Evolutionary conservation across 176 grass and related monocot genomes (phyloP).

Genomic region (Aegilops longissima): DNA sequence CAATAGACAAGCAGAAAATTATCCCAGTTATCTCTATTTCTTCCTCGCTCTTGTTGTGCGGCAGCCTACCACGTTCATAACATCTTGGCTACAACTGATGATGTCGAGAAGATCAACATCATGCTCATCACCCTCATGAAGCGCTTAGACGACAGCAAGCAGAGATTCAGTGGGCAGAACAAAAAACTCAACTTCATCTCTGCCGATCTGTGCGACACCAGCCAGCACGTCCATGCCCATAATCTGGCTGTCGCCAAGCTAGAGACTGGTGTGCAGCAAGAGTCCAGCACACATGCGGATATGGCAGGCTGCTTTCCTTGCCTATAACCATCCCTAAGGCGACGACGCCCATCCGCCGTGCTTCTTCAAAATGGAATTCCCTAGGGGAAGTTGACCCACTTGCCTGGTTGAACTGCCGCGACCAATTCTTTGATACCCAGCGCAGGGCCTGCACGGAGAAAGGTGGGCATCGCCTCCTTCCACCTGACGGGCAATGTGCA

Average conservation of each 20-base stretch:
- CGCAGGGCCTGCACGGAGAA: background rate
- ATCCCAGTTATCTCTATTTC: no score
- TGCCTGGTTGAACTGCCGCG: no score
- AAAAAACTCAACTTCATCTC: background rate
- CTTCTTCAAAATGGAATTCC: background rate
- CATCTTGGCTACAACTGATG: background rate
- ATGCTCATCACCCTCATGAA: background rate
- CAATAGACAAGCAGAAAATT: no score
- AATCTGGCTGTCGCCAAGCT: background rate
- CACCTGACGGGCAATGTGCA: no score
- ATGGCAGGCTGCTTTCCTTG: background rate
- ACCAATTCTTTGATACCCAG: no score
- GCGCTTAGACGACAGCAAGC: background rate
- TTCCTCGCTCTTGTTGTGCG: no score
- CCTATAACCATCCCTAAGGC: background rate
- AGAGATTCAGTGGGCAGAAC: background rate
- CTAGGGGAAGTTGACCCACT: no score
- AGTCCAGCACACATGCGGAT: background rate
- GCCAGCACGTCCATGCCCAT: background rate
- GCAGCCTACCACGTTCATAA: background rate
- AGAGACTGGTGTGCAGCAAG: background rate
- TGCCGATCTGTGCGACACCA: background rate
- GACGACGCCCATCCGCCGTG: background rate
- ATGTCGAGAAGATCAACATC: background rate
- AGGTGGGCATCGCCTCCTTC: background rate